Evolutionary conservation across 495 filamentous ascomycete species (phyloP), one percentile per base, ranked within the genome.

Genomic region (Penicillium bialowiezense): DNA sequence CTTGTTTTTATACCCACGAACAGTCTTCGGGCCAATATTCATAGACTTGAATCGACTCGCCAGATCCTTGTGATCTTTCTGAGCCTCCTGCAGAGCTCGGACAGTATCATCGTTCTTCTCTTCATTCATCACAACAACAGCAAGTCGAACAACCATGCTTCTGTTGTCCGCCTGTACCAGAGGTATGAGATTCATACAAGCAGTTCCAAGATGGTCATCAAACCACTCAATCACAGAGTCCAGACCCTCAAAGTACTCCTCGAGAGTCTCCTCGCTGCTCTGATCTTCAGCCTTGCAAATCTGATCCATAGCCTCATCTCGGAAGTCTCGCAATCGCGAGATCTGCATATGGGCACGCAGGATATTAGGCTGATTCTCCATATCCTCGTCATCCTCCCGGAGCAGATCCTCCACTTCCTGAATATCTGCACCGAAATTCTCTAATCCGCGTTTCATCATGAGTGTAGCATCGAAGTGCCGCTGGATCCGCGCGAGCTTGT

Each of bases 1-100:
- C 61, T 95, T 96, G 55, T 96, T 87, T 67, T 97, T 97, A 68
- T 99, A 99, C 1, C 91, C 93, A 50, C 93, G 80, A n/a, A 93
- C 78, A 39, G 88, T 86, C 69, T 93, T 92, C 1, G 91, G 88
- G 2, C 90, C 91, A 50, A 90, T 87, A 1, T 88, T 89, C 68
- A 99, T 95, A 23, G 88, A 91, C 69, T 96, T 93, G 72, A 99
- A 97, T 20, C 90, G 78, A 17, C 84, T 84, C 23, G 91, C 92
- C 54, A 99, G 83, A 57, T 97, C 93, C 60, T 91, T 89, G 64
- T 97, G 92, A 54, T 96, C 91, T 51, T 88, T 89, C 65, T 97
- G 83, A 5, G 95, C 95, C 59, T 96, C 91, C 59, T 96, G 90
- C 41, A 97, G 69, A 3, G 93, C 93, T 52, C 87, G 77, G 19